Base-by-base conservation (phyloP, 441 rosid species). In the Geranium incanum region DNA sequence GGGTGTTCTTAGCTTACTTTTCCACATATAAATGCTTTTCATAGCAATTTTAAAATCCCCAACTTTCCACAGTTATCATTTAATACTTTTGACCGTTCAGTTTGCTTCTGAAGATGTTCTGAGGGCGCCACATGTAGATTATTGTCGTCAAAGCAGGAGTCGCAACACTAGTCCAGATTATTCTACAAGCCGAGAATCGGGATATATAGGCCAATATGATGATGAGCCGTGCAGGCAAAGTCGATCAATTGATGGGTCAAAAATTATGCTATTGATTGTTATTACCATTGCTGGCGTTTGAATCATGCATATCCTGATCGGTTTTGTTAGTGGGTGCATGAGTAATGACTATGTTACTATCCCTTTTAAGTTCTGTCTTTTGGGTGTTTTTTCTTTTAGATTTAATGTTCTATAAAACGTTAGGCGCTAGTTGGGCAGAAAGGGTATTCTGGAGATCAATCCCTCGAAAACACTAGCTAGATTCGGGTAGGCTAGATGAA, bases 111-210 rank as follows among this genome's bases (percentile, higher is more conserved):
- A 48, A 48, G 55, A 48, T 48, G 55, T 12, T 48, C 15, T 48
- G 55, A 11, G 55, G 55, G 55, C n/a, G 55, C 55, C 55, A 48
- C 55, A 9, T n/a, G 15, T 48, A 48, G 85, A 83, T 55, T 68
- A 78, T 72, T 83, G 70, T 37, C 84, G 72, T 16, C 76, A 78
- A 39, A 84, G 92, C 68, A 80, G 83, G 79, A 87, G 87, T 73
- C 82, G 83, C 66, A 87, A 89, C 72, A 77, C 73, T 1, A 87
- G 87, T 71, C 87, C 88, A 52, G 86, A 84, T 69, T 77, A 78
- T 57, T 57, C 66, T 39, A 84, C 67, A 68, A 80, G 81, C 38
- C 82, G 21, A 21, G 21, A 21, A 21, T 21, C 21, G 82, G 6
- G 83, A 81, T 5, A 78, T 83, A 70, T 28, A 28, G 84, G 79